Evolutionary conservation across 768 basidiomycete species (phyloP), one percentile per base, ranked within the genome.

Genomic region (Gelatoporia subvermispora): DNA sequence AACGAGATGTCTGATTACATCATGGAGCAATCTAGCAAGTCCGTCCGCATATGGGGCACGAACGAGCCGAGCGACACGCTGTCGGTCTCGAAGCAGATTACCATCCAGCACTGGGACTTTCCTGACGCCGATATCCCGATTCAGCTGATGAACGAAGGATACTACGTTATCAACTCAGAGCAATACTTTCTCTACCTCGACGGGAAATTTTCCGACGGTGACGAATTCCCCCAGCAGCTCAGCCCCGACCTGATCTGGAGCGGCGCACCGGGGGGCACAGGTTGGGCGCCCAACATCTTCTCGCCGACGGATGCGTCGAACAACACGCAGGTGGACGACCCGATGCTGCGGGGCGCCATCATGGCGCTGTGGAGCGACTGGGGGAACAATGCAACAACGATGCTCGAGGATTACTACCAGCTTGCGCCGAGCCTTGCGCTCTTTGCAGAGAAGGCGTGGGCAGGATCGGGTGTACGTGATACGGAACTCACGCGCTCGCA

Each of bases 331-430:
- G 28, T 53, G 20, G 54, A 53, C 35, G 53, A 51, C 35, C 54
- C 52, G 22, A 37, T 38, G 36, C 59, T 64, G 15, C 53, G 59
- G 31, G 62, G 62, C 8, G 47, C 59, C 18, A 51, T 61, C 51
- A 58, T 60, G 54, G 57, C 57, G 41, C 51, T 57, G 25, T 60
- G 59, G 59, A 71, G 69, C 39, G 73, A 74, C 56, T 74, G 71
- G 70, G 73, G 73, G 1, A 68, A 73, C 42, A 74, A 72, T 31
- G 70, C 72, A 28, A 73, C 71, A 24, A 74, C 72, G 4, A 66
- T 66, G 8, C 58, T 72, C 10, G 73, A 75, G 60, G 65, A 67
- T 2, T 74, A 72, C 51, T 71, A 72, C 53, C 70, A 73, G 44
- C 60, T 75, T 8, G 62, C 72, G 7, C 66, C 63, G 35, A 71